phyloP scores from a whole-genome alignment of 495 filamentous ascomycete genomes.

The Xylaria flabelliformis region DNA sequence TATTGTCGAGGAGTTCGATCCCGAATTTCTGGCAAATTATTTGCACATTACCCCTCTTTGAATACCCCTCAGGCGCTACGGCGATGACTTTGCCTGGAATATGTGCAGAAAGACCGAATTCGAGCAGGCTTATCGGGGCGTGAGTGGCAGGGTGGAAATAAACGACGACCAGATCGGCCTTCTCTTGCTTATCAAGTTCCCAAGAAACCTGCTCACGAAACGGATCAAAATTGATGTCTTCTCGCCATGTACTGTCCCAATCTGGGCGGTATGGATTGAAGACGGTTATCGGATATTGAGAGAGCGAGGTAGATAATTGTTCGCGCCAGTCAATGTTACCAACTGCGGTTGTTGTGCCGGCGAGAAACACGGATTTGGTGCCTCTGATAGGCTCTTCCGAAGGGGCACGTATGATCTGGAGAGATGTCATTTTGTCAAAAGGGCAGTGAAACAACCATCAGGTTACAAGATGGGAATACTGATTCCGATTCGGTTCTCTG shows the following conservation, averaged over 20 bases:
- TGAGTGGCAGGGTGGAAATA: constrained; percentile 57
- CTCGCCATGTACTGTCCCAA: constrained; percentile 61
- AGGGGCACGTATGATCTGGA: constrained; percentile 45
- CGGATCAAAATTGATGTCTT: constrained; percentile 50
- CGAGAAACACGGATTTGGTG: constrained; percentile 49
- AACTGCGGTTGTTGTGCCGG: constrained; percentile 45
- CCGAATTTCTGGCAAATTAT: constrained; percentile 57
- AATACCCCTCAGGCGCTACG: constrained; percentile 58
- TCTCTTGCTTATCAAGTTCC: constrained; percentile 63
- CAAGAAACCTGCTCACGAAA: constrained; percentile 63
- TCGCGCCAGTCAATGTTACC: constrained; percentile 51
- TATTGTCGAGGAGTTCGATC: constrained; percentile 43
- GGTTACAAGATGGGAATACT: not conserved
- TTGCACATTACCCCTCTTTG: constrained; percentile 63
- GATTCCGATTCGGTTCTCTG: not conserved
- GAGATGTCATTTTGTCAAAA: not conserved
- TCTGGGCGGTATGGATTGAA: constrained; percentile 62
- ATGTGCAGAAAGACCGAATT: constrained; percentile 58
- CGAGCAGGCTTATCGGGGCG: constrained; percentile 58
- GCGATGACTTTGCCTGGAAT: constrained; percentile 56
- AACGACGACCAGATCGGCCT: constrained; percentile 59
- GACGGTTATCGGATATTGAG: constrained; percentile 58
- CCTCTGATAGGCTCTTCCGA: constrained; percentile 35
- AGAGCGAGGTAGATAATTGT: constrained; percentile 41
- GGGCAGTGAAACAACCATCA: not conserved